Evolutionary conservation across 129 eudicot species (phyloP), one percentile per base, ranked within the genome.

Genomic region (Flaveria trinervia): DNA sequence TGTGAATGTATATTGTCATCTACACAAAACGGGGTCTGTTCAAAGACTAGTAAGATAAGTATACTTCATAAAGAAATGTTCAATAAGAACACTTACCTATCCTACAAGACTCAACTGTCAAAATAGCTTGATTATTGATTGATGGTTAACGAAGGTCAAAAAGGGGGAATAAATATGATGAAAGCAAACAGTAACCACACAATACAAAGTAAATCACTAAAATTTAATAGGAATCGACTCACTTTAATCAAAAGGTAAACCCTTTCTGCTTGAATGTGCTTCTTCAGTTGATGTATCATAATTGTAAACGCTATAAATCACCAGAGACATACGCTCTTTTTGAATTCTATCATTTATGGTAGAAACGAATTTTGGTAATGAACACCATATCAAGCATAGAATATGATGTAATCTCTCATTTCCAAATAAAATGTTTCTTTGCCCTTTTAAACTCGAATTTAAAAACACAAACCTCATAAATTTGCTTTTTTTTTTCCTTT

Each of bases 261-360:
- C 88, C 98, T 87, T 55, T 90, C 92, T 43, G 87, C 81, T 71
- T 88, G 87, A 85, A 93, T 93, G 77, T 88, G 87, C 82, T 82
- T 83, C 79, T 87, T 89, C 86, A 93, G 78, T 79, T 81, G 91
- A 44, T 61, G 79, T 65, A 93, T 83, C 83, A 78, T 88, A 18
- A 13, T 18, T 46, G 76, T 72, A 93, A 77, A 52, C 72, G 39
- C 66, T 83, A 83, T 73, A 76, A 76, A 48, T 79, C 76, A 77
- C 84, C 92, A 0, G 22, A 68, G 85, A 80, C 41, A 70, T 81
- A 79, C 84, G 87, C 39, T 80, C 89, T 76, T 79, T 84, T 50
- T 28, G 36, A 36, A 25, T 52, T 82, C 82, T 70, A 68, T 17
- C 73, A 55, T 26, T 26, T 26, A 26, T 26, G 3, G 28, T 26